These are phyloP conservation scores for Lachnellula arida DNA, from an alignment of 2,329 filamentous ascomycete genomes.

Conservation along the genomic window DNA sequence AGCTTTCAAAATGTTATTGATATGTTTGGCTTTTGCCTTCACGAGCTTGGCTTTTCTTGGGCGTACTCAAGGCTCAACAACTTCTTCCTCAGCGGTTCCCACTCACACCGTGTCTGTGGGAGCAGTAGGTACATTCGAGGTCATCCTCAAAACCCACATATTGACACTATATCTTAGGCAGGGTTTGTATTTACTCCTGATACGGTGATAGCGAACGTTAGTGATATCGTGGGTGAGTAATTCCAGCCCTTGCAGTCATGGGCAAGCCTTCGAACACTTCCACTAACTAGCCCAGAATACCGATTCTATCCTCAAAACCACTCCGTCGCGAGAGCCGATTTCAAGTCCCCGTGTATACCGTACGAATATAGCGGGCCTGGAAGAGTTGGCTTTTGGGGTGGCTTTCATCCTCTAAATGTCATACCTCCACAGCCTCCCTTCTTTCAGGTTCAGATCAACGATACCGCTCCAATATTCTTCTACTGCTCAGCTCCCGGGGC, in stretches of 20 bases:
- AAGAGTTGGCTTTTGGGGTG: conserved; percentile 49
- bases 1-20: not conserved
- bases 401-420: conserved; percentile 42
- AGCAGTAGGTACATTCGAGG: conserved; percentile 1
- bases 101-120: conserved; percentile 4
- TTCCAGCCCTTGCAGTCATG: not conserved
- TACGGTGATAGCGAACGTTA: conserved; percentile 17
- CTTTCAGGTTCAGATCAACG: conserved; percentile 48
- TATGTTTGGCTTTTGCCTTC: not conserved
- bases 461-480: conserved; percentile 61
- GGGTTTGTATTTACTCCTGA: conserved; percentile 19
- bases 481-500: conserved; percentile 66
- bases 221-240: conserved; percentile 21
- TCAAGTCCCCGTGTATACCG: conserved; percentile 54
- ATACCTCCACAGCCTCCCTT: conserved; percentile 31
- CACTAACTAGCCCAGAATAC: conserved; percentile 37
- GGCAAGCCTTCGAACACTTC: not conserved
- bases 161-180: conserved; percentile 6
- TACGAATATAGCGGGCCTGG: conserved; percentile 48
- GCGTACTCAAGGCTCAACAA: not conserved
- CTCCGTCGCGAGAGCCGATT: conserved; percentile 57
- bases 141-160: not conserved
- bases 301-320: conserved; percentile 60
- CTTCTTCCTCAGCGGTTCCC: not conserved
- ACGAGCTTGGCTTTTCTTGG: not conserved